Base-by-base conservation (phyloP, 768 basidiomycete species). In the Tylopilus sp. region DNA sequence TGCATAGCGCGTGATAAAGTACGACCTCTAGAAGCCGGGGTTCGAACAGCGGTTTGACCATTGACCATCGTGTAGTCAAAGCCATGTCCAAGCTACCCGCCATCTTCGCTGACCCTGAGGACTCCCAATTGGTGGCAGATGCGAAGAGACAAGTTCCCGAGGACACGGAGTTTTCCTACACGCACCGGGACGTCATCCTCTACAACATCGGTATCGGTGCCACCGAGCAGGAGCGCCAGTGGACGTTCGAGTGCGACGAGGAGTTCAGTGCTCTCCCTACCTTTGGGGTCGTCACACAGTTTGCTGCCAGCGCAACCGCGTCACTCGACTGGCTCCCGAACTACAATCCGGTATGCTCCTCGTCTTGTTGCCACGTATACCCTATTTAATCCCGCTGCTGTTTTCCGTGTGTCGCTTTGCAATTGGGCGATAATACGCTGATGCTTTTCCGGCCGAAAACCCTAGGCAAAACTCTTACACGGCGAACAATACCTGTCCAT, bases 191-290 rank as follows among this genome's bases (percentile, higher is more conserved):
- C 64, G 82, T 98, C 33, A 88, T 97, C 56, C 75, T 98, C 10
- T 99, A 98, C 75, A 98, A 98, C 71, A 76, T 98, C 31, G 95
- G 95, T 33, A 71, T 98, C 51, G 97, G 97, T 11, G 97, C 95
- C 21, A 95, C 87, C 1, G 94, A 88, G 71, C 82, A 88, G 61
- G 94, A 99, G 51, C 79, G 98, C 6, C 83, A 92, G 57, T 93
- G 91, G 87, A 84, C 85, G 11, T 98, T 83, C 60, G 97, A 99
- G 71, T 85, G 86, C 38, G 79, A 92, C 65, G 91, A 94, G 41
- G 78, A 84, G 13, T 99, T 99, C 70, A 68, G 79, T 50, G 85
- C 88, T 1, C 71, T 99, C 31, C 97, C 94, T 0, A 98, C 95
- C 0, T 98, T 97, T 63, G 97, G 93, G 26, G 94, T 98, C 36